Percentiles rank a stretch among this genome's conserved stretches.
These are phyloP conservation scores for Penicillium argentinense DNA, from an alignment of 495 filamentous ascomycete species.

Conservation along the genomic window DNA sequence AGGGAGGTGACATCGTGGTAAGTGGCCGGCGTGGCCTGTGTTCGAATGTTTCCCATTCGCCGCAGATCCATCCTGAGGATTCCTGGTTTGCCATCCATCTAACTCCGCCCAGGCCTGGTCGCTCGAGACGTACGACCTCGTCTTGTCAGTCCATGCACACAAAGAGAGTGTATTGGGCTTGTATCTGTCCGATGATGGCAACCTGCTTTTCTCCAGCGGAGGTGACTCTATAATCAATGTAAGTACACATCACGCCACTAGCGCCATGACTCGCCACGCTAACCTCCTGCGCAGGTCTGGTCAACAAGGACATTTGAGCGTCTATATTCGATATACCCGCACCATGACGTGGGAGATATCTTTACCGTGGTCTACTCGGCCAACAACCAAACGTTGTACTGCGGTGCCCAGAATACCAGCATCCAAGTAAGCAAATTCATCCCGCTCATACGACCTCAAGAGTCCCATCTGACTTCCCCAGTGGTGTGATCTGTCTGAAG, in stretches of 20 bases:
- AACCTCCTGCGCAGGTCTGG: slow-evolving; percentile 58
- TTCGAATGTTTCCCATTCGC: background rate
- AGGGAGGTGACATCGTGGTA: slow-evolving; percentile 86
- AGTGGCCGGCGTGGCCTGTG: slow-evolving; percentile 8
- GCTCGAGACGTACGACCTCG: slow-evolving; percentile 77
- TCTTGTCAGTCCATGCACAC: slow-evolving; percentile 77
- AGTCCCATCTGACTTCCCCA: slow-evolving; percentile 27
- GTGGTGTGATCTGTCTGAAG: slow-evolving; percentile 63
- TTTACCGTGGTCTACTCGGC: slow-evolving; percentile 88
- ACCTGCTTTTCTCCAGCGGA: slow-evolving; percentile 85
- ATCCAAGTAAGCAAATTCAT: slow-evolving; percentile 60
- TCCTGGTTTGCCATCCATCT: no score
- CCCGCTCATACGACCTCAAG: background rate
- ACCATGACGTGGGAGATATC: slow-evolving; percentile 92
- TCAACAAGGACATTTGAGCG: slow-evolving; percentile 57
- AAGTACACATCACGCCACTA: slow-evolving; percentile 27
- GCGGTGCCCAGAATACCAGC: slow-evolving; percentile 91
- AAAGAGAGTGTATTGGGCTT: slow-evolving; percentile 86
- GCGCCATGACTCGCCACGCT: slow-evolving; percentile 4
- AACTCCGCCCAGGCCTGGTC: slow-evolving; percentile 65
- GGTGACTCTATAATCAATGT: slow-evolving; percentile 93
- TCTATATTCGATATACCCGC: slow-evolving; percentile 90
- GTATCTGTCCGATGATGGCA: slow-evolving; percentile 69
- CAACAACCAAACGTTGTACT: slow-evolving; percentile 75
- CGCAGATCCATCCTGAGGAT: no score